A percentile compares a stretch with the other conserved stretches of the same genome.
phyloP scores from a whole-genome alignment of 2,329 filamentous ascomycete species.

The Aureobasidium sp. region DNA sequence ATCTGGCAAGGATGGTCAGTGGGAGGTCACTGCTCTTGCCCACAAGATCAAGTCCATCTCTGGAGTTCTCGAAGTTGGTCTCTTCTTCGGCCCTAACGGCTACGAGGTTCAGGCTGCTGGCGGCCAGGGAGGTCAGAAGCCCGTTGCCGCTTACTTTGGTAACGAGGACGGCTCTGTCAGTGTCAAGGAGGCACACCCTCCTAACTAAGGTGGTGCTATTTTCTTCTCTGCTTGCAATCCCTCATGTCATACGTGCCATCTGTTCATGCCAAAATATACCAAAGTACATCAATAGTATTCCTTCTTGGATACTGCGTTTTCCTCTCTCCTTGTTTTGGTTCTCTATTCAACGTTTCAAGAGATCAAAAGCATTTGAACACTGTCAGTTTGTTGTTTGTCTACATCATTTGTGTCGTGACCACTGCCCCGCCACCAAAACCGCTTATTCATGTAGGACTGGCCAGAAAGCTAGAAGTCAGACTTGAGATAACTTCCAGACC shows the following conservation, averaged over 20 bases:
- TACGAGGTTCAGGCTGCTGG: slow-evolving; percentile 52
- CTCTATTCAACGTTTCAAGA: too few species aligned
- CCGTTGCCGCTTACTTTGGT: slow-evolving; percentile 90
- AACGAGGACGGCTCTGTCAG: slow-evolving; percentile 54
- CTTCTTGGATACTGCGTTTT: neutral
- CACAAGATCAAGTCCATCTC: slow-evolving; percentile 68
- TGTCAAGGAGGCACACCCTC: neutral
- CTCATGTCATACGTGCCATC: neutral
- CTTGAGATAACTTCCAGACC: too few species aligned
- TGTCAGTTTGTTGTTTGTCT: neutral
- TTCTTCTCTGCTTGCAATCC: neutral
- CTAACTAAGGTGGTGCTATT: neutral
- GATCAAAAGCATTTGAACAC: neutral
- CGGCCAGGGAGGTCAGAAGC: slow-evolving; percentile 71
- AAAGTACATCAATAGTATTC: neutral
- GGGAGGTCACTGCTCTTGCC: slow-evolving; percentile 72
- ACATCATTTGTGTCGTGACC: too few species aligned
- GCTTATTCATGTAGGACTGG: too few species aligned
- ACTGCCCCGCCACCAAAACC: too few species aligned
- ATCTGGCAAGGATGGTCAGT: slow-evolving; percentile 48
- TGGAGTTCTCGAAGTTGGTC: slow-evolving; percentile 83
- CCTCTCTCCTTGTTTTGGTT: neutral
- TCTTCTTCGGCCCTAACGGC: slow-evolving; percentile 80
- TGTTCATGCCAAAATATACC: slow-evolving; percentile 7
- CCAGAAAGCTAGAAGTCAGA: too few species aligned